Conservation (phyloP, 805 yeast species). For the Ogataea chonburiensis region DNA sequence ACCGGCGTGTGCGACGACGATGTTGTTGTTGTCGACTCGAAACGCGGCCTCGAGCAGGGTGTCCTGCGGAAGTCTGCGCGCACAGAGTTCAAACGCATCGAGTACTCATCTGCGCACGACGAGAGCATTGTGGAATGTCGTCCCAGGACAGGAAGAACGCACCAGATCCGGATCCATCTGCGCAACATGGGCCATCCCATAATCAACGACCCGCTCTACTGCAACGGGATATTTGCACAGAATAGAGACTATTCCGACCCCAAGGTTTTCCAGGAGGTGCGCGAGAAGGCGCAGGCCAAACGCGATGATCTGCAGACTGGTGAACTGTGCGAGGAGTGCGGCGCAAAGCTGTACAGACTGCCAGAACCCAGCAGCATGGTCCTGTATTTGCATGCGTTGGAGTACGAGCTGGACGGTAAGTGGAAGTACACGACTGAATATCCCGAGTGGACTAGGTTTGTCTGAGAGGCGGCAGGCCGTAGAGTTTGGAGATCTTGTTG, state of each 20-base stretch:
- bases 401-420: slow-evolving; percentile 27
- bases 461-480: slow-evolving; percentile 10
- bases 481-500: slow-evolving; percentile 4
- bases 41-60: slow-evolving; percentile 28
- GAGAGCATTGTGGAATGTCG: slow-evolving; percentile 47
- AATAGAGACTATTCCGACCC: slow-evolving; percentile 11
- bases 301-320: slow-evolving; percentile 24
- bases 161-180: slow-evolving; percentile 56
- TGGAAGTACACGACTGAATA: slow-evolving; percentile 41
- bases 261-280: slow-evolving; percentile 13
- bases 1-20: slow-evolving; percentile 39
- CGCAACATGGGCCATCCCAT: slow-evolving; percentile 43
- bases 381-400: slow-evolving; percentile 50
- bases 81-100: slow-evolving; percentile 29
- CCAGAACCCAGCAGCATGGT: slow-evolving; percentile 32
- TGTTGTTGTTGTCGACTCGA: slow-evolving; percentile 32
- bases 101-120: slow-evolving; percentile 29
- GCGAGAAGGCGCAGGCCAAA: slow-evolving; percentile 10
- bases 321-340: slow-evolving; percentile 37
- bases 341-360: slow-evolving; percentile 31
- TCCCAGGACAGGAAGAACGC: slow-evolving; percentile 55
- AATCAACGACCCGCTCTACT: slow-evolving; percentile 36
- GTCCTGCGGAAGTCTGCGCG: slow-evolving; percentile 22
- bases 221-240: slow-evolving; percentile 12
- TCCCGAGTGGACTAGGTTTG: slow-evolving; percentile 48